Evolutionary conservation across 441 rosid genomes (phyloP).

Genomic region (Pelargonium fulgidum): DNA sequence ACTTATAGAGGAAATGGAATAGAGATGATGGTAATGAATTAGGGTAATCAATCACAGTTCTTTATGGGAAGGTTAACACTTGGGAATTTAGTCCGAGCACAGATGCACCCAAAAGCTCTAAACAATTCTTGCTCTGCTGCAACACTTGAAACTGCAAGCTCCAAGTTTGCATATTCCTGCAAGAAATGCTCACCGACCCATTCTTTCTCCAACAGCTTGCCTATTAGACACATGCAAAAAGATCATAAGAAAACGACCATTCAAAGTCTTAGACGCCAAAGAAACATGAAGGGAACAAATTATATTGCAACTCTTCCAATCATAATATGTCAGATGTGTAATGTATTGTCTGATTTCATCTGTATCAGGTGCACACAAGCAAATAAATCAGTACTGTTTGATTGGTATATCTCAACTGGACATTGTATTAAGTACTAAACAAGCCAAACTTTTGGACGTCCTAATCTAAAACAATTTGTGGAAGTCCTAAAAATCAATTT

Average conservation of each 20-base stretch:
- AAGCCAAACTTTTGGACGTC: background rate
- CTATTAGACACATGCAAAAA: background rate
- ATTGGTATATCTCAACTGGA: too few relatives aligned
- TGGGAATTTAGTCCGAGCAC: too few relatives aligned
- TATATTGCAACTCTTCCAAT: background rate
- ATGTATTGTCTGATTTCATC: background rate
- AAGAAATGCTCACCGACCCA: slow-evolving; percentile 1
- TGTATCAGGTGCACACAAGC: background rate
- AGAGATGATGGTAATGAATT: too few relatives aligned
- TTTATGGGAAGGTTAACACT: too few relatives aligned
- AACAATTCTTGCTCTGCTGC: background rate
- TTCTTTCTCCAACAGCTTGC: background rate
- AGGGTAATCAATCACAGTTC: too few relatives aligned
- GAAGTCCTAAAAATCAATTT: background rate
- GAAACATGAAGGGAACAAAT: too few relatives aligned
- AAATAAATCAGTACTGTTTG: too few relatives aligned
- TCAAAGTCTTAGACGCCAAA: too few relatives aligned
- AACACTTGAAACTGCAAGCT: background rate
- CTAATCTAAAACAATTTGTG: background rate
- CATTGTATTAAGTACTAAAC: background rate
- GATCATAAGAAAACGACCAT: too few relatives aligned
- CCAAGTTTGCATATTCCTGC: background rate
- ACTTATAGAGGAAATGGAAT: too few relatives aligned
- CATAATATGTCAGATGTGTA: background rate
- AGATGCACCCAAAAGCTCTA: too few relatives aligned